These are phyloP conservation scores for Anthostomella pinea DNA, from an alignment of 2,329 filamentous ascomycete species.

Conservation along the genomic window DNA sequence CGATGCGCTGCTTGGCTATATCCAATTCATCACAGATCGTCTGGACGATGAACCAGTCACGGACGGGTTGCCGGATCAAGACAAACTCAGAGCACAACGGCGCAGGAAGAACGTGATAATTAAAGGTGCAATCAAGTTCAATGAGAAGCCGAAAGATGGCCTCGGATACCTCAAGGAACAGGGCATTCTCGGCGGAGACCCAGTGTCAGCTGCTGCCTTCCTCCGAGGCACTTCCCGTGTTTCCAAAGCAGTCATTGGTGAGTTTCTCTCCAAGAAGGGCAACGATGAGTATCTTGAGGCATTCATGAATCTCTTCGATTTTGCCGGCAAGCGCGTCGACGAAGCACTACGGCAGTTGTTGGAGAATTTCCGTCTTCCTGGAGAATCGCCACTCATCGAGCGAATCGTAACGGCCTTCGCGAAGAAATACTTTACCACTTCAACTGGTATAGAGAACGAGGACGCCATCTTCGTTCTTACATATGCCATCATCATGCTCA, in stretches of 20 bases:
- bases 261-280: slow-evolving; percentile 86
- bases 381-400: slow-evolving; percentile 90
- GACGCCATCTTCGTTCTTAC: slow-evolving; percentile 88
- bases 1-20: slow-evolving; percentile 84
- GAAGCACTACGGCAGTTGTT: slow-evolving; percentile 86
- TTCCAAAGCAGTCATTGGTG: slow-evolving; percentile 86
- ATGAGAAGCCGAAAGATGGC: slow-evolving; percentile 87
- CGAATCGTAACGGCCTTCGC: slow-evolving; percentile 86
- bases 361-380: slow-evolving; percentile 88
- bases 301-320: slow-evolving; percentile 87
- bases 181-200: slow-evolving; percentile 79
- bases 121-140: slow-evolving; percentile 85
- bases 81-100: slow-evolving; percentile 66
- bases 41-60: slow-evolving; percentile 66
- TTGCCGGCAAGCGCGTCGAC: slow-evolving; percentile 80
- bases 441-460: slow-evolving; percentile 75
- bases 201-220: slow-evolving; percentile 79
- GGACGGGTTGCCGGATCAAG: slow-evolving; percentile 65
- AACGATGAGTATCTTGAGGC: slow-evolving; percentile 83
- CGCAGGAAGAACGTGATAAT: slow-evolving; percentile 85
- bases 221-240: slow-evolving; percentile 82
- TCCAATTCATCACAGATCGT: slow-evolving; percentile 88
- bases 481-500: slow-evolving; percentile 96
- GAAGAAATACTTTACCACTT: slow-evolving; percentile 74
- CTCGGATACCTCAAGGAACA: slow-evolving; percentile 82